These are phyloP conservation scores for Arthromyces matolae DNA, from an alignment of 768 basidiomycete species.

Conservation along the genomic window DNA sequence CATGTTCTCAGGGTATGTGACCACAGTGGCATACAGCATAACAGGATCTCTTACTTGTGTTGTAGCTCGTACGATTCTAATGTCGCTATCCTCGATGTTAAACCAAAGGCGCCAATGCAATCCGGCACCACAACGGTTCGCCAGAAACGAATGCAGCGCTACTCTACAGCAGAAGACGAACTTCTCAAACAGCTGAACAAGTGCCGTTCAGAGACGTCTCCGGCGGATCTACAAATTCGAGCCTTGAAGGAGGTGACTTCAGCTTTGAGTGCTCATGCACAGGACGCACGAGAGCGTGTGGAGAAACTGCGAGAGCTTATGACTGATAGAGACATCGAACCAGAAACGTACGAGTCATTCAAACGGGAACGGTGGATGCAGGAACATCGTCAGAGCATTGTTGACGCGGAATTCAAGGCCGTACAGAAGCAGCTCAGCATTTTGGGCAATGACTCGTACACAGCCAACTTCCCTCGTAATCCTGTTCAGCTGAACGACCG, in stretches of 20 bases:
- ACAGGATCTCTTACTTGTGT: no score
- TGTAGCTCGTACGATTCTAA: no score
- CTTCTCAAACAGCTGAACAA: conserved; percentile 32
- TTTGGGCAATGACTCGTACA: conserved; percentile 18
- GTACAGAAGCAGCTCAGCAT: conserved; percentile 33
- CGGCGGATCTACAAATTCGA: conserved; percentile 44
- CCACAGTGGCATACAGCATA: no score
- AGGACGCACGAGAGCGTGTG: conserved; percentile 40
- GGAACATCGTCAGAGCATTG: conserved; percentile 38
- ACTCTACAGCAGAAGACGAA: conserved; percentile 41
- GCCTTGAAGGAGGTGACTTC: conserved; percentile 42
- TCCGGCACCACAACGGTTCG: neutral
- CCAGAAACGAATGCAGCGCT: conserved; percentile 34
- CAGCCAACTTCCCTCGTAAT: conserved; percentile 12
- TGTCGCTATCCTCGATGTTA: no score
- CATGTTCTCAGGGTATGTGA: no score
- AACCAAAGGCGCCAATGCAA: no score
- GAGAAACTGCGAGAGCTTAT: conserved; percentile 37
- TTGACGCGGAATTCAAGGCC: conserved; percentile 32
- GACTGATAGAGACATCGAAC: conserved; percentile 35
- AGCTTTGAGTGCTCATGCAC: conserved; percentile 39
- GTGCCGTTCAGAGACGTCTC: conserved; percentile 31
- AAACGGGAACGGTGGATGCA: conserved; percentile 50
- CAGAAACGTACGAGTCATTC: conserved; percentile 31
- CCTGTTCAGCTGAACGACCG: conserved; percentile 20